phyloP scores from a whole-genome alignment of 306 rosid genomes.

The Cucurbita pepo region DNA sequence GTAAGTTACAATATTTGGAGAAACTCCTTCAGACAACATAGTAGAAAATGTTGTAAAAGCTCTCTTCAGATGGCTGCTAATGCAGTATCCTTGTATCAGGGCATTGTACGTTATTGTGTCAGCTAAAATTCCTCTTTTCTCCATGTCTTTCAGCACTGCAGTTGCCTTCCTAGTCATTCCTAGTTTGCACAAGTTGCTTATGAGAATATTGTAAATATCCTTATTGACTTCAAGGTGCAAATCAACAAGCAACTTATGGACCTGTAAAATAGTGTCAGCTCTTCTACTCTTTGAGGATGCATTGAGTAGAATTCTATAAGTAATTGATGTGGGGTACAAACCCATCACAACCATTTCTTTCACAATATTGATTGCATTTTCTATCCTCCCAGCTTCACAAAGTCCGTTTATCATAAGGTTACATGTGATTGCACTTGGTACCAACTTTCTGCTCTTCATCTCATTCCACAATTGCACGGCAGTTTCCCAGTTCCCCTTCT shows the following conservation, averaged over 20 bases:
- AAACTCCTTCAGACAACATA: conserved; percentile 44
- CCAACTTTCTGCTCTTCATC: conserved; percentile 52
- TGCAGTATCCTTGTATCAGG: conserved; percentile 52
- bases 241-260: conserved; percentile 47
- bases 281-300: conserved; percentile 44
- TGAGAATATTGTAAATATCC: conserved; percentile 51
- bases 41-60: conserved; percentile 42
- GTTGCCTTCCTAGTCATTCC: conserved; percentile 80
- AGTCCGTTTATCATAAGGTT: conserved; percentile 50
- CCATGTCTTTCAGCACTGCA: conserved; percentile 49
- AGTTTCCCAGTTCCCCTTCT: conserved; percentile 36
- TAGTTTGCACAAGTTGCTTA: conserved; percentile 47
- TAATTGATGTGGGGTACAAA: conserved; percentile 26
- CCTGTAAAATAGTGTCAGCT: conserved; percentile 43
- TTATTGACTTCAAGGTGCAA: conserved; percentile 47
- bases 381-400: conserved; percentile 48
- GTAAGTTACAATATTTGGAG: conserved; percentile 57
- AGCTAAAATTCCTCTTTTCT: conserved; percentile 30
- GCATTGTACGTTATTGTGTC: conserved; percentile 61
- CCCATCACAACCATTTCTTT: conserved; percentile 46
- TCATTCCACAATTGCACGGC: conserved; percentile 58
- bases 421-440: conserved; percentile 41
- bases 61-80: conserved; percentile 45
- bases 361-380: conserved; percentile 42
- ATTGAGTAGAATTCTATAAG: conserved; percentile 46